Percentiles rank a stretch among this genome's conserved stretches.
Conservation (phyloP, 2,329 filamentous ascomycete genomes). For the Pseudogymnoascus sp. region DNA sequence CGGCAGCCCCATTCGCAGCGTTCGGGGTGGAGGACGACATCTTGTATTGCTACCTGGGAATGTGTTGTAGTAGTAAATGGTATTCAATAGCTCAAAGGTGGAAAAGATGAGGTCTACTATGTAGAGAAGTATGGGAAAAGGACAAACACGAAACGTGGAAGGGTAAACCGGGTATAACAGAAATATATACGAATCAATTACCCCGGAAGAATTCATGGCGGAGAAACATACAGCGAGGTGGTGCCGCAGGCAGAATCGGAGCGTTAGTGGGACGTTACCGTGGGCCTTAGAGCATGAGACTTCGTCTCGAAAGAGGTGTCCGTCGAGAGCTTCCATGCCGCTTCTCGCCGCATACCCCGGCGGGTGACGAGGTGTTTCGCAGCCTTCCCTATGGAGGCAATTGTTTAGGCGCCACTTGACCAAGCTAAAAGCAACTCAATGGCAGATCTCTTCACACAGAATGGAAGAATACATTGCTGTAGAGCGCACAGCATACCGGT, state of each 20-base stretch:
- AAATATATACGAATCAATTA: not conserved
- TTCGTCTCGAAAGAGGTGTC: not conserved
- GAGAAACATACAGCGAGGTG: constrained; percentile 6
- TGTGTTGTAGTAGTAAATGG: not conserved
- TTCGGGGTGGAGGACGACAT: not conserved
- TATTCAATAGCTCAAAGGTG: not conserved
- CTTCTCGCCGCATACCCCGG: not conserved
- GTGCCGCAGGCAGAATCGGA: not conserved
- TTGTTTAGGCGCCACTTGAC: not conserved
- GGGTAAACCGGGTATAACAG: not conserved
- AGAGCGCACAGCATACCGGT: not conserved
- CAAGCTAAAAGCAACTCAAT: not conserved
- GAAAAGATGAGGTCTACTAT: not conserved
- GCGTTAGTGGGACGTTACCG: not conserved
- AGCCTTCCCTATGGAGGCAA: not conserved
- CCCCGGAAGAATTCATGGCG: not conserved
- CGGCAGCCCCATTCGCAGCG: not conserved
- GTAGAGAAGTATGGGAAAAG: not conserved
- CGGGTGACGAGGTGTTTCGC: not conserved
- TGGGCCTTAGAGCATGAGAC: not conserved
- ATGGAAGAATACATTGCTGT: not conserved
- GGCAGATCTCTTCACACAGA: not conserved
- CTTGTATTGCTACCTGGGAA: not conserved
- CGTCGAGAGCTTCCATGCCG: not conserved
- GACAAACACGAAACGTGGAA: constrained; percentile 1